A percentile compares a stretch with the other conserved stretches of the same genome.
Conservation (phyloP, 257 asterid genomes). For the Nicotiana knightiana region DNA sequence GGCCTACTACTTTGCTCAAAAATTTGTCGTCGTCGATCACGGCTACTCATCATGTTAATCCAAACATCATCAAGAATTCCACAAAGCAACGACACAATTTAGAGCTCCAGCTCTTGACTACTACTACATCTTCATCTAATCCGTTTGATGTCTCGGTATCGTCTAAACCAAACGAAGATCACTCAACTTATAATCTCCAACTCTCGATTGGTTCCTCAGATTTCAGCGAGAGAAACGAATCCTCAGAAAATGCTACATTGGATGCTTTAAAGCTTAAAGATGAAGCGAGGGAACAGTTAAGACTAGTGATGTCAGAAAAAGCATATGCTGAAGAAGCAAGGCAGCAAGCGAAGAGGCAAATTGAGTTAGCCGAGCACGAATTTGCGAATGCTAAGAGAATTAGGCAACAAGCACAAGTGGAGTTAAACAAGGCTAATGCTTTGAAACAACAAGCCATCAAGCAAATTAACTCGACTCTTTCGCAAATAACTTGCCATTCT, state of each 20-base stretch:
- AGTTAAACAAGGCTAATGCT: conserved; percentile 53
- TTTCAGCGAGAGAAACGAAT: not conserved
- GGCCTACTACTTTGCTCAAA: conserved; percentile 16
- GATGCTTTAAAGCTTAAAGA: conserved; percentile 24
- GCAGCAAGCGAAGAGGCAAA: conserved; percentile 53
- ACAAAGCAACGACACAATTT: conserved; percentile 13
- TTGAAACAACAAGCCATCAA: conserved; percentile 50
- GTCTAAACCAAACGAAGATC: conserved; percentile 23
- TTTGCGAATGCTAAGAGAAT: conserved; percentile 67
- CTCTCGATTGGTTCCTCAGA: conserved; percentile 43
- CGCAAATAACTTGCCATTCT: conserved; percentile 56
- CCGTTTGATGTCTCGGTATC: conserved; percentile 14
- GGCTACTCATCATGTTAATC: not conserved
- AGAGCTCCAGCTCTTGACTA: conserved; percentile 38
- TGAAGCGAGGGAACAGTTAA: conserved; percentile 36
- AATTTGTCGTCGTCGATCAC: not conserved
- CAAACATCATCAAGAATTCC: not conserved
- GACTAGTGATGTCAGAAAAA: conserved; percentile 54
- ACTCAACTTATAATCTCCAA: conserved; percentile 29
- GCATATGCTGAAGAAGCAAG: conserved; percentile 73
- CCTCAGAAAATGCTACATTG: not conserved
- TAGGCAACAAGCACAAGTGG: conserved; percentile 65
- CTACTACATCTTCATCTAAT: conserved; percentile 6
- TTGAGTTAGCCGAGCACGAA: conserved; percentile 71
- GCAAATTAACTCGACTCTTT: conserved; percentile 46